phyloP scores from a whole-genome alignment of 2,329 filamentous ascomycete species.

The Penicillium sp. region DNA sequence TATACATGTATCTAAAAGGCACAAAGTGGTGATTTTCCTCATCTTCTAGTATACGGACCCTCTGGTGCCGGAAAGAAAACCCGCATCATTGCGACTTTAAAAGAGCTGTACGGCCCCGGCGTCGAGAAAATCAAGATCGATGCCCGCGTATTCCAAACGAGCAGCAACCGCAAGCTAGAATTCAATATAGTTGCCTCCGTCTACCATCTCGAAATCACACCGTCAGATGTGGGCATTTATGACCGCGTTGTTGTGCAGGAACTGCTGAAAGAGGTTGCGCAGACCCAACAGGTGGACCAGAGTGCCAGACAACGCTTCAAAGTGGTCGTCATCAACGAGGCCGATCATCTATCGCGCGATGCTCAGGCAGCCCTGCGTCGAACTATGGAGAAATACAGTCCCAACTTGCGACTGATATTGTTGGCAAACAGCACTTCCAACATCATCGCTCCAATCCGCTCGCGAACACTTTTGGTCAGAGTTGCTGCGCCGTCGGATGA shows the following conservation, averaged over 20 bases:
- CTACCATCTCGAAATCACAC: conserved; percentile 98
- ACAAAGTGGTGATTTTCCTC: conserved; percentile 94
- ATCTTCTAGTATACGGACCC: conserved; percentile 93
- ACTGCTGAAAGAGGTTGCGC: conserved; percentile 92
- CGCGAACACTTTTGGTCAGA: conserved; percentile 82
- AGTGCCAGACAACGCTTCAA: conserved; percentile 91
- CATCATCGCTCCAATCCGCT: conserved; percentile 97
- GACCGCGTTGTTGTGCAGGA: conserved; percentile 96
- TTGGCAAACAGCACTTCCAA: conserved; percentile 95
- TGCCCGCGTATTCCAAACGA: conserved; percentile 92
- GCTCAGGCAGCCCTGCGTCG: conserved; percentile 90
- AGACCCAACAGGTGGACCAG: conserved; percentile 97
- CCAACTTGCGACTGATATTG: conserved; percentile 85
- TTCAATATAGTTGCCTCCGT: conserved; percentile 98
- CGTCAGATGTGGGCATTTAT: conserved; percentile 92
- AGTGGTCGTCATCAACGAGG: conserved; percentile 98
- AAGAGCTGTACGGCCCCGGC: conserved; percentile 89
- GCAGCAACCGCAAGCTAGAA: conserved; percentile 92
- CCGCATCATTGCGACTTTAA: conserved; percentile 87
- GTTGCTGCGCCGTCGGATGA: conserved; percentile 83
- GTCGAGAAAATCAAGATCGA: conserved; percentile 99
- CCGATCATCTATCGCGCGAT: conserved; percentile 88
- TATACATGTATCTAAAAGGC: conserved; percentile 55
- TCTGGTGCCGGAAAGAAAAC: conserved; percentile 98
- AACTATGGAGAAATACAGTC: conserved; percentile 99